Conservation (phyloP, 257 asterid genomes). For the Solanum sitiens region DNA sequence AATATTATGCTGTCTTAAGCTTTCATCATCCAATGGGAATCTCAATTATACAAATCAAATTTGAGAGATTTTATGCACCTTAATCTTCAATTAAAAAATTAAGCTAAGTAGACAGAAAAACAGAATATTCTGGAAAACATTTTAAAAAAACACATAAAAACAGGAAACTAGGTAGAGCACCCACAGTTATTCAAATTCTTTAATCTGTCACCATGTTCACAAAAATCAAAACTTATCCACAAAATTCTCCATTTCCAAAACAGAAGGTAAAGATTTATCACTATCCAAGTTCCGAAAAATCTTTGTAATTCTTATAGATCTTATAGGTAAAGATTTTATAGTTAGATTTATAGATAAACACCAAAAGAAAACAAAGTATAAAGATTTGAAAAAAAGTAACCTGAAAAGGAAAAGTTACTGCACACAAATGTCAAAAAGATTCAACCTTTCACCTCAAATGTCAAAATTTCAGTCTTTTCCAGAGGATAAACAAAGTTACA, state of each 20-base stretch:
- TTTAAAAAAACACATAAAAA: conserved; percentile 16
- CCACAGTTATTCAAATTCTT: conserved; percentile 3
- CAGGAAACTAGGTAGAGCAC: conserved; percentile 32
- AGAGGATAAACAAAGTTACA: not conserved
- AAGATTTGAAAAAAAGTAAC: not conserved
- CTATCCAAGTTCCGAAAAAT: not conserved
- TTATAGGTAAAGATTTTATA: not conserved
- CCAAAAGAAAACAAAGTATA: not conserved
- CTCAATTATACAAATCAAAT: conserved; percentile 32
- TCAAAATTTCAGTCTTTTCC: not conserved
- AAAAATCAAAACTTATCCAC: not conserved
- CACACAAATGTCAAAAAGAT: not conserved
- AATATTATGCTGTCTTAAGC: conserved; percentile 32
- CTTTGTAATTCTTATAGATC: not conserved
- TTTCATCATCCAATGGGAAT: conserved; percentile 48
- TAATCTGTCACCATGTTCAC: not conserved
- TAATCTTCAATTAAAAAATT: conserved; percentile 20
- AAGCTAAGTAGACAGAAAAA: conserved; percentile 16
- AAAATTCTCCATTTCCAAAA: not conserved
- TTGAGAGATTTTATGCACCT: conserved; percentile 36
- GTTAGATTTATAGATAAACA: not conserved
- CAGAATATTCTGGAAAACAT: conserved; percentile 19
- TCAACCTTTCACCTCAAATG: not conserved
- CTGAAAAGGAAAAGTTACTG: not conserved
- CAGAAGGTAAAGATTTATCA: not conserved